Base-by-base conservation (phyloP, 192 early-diverging fungal genomes). In the Backusella macrospora region DNA sequence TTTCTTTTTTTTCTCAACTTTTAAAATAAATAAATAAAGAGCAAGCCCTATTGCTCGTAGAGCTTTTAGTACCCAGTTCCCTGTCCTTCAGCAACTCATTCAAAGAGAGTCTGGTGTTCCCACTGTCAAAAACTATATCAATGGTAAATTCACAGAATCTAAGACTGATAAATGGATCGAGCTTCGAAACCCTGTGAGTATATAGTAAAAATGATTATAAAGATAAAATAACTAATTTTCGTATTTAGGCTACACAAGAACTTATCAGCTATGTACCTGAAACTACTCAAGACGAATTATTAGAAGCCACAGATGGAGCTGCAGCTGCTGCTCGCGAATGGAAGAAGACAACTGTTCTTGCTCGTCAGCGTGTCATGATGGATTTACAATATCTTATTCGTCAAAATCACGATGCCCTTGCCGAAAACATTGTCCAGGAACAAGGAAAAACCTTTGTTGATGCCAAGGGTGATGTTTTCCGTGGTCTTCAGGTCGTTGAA, bases 391-490 rank as follows among this genome's bases (percentile, higher is more conserved):
- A 88, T 38, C 82, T 96, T 49, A 93, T 98, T 68, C 88, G 94
- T 26, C 76, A 87, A 62, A 85, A 95, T 81, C 94, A 89, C 81
- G 95, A 96, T 70, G 70, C 75, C 21, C 82, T 98, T 72, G 96
- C 96, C 10, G 73, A 78, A 39, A 94, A 90, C 62, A 98, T 98
- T 72, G 92, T 92, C 1, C 45, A 80, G 40, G 96, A 98, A 83
- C 96, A 97, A 75, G 97, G 97, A 49, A 98, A 98, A 82, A 97
- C 96, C 13, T 80, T 98, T 78, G 79, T 86, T 26, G 97, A 98
- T 80, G 97, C 97, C 21, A 88, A 90, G 62, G 96, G 96, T 26
- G 94, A 97, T 82, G 95, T 97, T 5, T 85, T 94, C 80, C 92
- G 96, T 68, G 96, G 96, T 16, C 82, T 95, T 73, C 96, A 97